These are phyloP conservation scores for Populus tremula DNA, from an alignment of 345 rosid species.

Conservation along the genomic window DNA sequence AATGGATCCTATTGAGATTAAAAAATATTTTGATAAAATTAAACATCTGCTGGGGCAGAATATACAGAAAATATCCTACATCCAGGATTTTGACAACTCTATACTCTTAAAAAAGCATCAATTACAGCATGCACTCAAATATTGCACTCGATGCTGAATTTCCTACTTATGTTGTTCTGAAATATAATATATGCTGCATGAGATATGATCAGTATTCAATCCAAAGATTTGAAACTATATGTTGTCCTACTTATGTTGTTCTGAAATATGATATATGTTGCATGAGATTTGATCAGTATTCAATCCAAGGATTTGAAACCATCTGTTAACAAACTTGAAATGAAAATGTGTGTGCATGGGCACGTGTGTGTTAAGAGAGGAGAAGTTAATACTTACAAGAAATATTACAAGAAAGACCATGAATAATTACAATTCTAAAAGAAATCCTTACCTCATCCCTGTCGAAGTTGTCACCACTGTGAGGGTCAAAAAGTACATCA, in stretches of 20 bases:
- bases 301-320: neutral
- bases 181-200: neutral
- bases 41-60: neutral
- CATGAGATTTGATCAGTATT: neutral
- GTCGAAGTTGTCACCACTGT: slow-evolving; percentile 63
- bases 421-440: neutral
- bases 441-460: slow-evolving; percentile 63
- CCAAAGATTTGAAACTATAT: neutral
- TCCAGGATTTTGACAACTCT: neutral
- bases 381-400: neutral
- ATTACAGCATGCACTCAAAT: neutral
- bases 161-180: neutral
- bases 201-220: neutral
- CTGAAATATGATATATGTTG: neutral
- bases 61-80: neutral
- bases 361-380: neutral
- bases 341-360: neutral
- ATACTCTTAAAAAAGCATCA: neutral
- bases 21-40: too few species aligned
- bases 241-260: neutral
- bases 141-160: neutral
- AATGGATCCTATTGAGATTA: too few species aligned
- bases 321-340: neutral
- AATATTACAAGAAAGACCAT: neutral
- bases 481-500: slow-evolving; percentile 75